A percentile compares a stretch with the other conserved stretches of the same genome.
These are phyloP conservation scores for Fusarium devonianum DNA, from an alignment of 2,329 filamentous ascomycete genomes.

Conservation along the genomic window DNA sequence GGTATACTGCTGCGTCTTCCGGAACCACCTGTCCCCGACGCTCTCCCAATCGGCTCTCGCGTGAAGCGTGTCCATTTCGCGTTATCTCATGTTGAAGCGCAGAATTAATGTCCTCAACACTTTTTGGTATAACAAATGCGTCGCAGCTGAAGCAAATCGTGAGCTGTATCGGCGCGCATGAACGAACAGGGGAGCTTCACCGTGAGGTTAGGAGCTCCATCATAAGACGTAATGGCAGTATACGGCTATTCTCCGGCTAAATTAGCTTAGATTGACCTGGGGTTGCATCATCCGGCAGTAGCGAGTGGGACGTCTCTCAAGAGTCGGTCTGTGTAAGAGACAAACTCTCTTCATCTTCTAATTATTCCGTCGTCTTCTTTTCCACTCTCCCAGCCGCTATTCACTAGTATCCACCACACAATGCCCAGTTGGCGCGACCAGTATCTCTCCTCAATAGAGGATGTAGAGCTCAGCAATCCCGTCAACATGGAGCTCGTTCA, in stretches of 20 bases:
- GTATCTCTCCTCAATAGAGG: constrained; percentile 77
- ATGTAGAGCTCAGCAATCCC: constrained; percentile 71
- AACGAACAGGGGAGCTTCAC: constrained; percentile 14
- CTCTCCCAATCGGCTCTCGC: constrained; percentile 92
- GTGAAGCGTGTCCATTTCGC: constrained; percentile 63
- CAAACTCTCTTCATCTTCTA: constrained; percentile 8
- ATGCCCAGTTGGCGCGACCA: constrained; percentile 81
- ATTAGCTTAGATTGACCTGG: constrained; percentile 9
- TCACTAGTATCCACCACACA: constrained; percentile 12
- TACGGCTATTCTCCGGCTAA: constrained; percentile 46
- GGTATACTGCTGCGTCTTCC: constrained; percentile 92
- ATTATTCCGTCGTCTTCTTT: neutral
- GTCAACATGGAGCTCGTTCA: constrained; percentile 74
- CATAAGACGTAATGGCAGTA: constrained; percentile 23
- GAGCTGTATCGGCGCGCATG: constrained; percentile 14
- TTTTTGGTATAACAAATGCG: constrained; percentile 5
- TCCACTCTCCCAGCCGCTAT: neutral
- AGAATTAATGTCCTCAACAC: neutral
- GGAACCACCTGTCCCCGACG: constrained; percentile 92
- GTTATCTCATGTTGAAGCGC: constrained; percentile 44
- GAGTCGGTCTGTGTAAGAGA: constrained; percentile 14
- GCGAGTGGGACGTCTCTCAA: constrained; percentile 24
- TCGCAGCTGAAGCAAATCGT: constrained; percentile 12
- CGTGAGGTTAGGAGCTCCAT: constrained; percentile 31
- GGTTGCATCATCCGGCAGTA: constrained; percentile 42